Conservation (phyloP, 2,329 filamentous ascomycete genomes). For the Diaporthe batatas region DNA sequence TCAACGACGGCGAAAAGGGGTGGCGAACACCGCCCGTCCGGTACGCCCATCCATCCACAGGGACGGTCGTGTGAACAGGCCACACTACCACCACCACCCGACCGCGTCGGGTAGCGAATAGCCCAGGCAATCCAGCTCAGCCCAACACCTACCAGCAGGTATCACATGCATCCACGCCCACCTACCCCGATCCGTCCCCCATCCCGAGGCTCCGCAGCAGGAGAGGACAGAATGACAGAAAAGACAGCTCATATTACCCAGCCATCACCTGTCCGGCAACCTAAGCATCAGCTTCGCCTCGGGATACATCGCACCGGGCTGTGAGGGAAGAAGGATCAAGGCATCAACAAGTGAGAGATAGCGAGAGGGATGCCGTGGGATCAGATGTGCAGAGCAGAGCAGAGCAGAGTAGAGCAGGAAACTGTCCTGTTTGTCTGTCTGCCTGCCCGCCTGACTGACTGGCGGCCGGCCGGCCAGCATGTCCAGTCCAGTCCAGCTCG, state of each 20-base stretch:
- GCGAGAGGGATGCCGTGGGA: not conserved
- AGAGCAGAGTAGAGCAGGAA: too few relatives aligned
- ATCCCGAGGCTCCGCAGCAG: not conserved
- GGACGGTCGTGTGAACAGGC: not conserved
- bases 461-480: not conserved
- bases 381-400: not conserved
- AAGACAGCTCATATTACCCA: not conserved
- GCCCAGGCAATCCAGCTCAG: not conserved
- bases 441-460: too few relatives aligned
- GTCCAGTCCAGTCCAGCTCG: not conserved
- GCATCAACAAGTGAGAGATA: not conserved
- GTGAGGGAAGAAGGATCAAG: not conserved
- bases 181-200: too few relatives aligned
- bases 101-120: not conserved
- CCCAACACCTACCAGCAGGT: not conserved
- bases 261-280: not conserved
- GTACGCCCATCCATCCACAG: not conserved
- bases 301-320: not conserved
- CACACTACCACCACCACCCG: not conserved
- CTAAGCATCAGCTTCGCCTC: not conserved
- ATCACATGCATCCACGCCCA: not conserved
- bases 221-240: not conserved
- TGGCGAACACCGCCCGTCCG: not conserved
- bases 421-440: not conserved
- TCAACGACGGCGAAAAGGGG: not conserved